phyloP scores from a whole-genome alignment of 352 stramenopile species.

The Pythium angustatum region DNA sequence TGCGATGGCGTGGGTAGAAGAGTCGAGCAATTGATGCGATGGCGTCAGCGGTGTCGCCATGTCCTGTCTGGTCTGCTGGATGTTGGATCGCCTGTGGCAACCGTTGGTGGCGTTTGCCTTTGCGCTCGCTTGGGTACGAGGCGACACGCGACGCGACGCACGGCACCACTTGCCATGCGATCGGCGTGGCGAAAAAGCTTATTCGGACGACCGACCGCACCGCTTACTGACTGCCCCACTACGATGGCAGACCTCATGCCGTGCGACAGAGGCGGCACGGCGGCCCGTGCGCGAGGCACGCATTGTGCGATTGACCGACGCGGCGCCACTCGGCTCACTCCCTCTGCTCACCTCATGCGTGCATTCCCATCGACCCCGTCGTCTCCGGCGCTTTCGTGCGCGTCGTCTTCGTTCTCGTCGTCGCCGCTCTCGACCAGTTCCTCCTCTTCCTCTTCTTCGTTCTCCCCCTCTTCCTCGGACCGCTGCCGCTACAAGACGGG shows the following conservation, averaged over 20 bases:
- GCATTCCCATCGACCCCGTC: too few species aligned
- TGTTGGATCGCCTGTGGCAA: too few species aligned
- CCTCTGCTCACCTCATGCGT: not conserved
- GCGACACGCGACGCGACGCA: too few species aligned
- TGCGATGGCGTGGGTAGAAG: not conserved
- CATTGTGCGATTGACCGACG: not conserved
- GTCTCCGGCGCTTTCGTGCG: not conserved
- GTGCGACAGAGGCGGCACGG: not conserved
- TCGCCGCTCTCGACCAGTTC: not conserved
- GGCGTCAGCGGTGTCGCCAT: not conserved
- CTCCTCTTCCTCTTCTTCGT: too few species aligned
- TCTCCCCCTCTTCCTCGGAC: too few species aligned
- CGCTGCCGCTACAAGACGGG: slow-evolving; percentile 84
- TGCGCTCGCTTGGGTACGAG: too few species aligned
- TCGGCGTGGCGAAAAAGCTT: not conserved
- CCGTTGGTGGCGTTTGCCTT: too few species aligned
- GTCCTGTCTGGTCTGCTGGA: not conserved
- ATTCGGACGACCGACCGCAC: not conserved
- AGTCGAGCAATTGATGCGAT: too few species aligned
- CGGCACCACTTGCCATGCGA: not conserved
- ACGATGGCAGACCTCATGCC: too few species aligned
- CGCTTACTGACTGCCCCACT: too few species aligned
- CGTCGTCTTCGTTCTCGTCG: not conserved
- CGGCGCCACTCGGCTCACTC: not conserved
- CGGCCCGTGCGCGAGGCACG: not conserved